Conservation (phyloP, 345 rosid species). For the Gossypium bickii region DNA sequence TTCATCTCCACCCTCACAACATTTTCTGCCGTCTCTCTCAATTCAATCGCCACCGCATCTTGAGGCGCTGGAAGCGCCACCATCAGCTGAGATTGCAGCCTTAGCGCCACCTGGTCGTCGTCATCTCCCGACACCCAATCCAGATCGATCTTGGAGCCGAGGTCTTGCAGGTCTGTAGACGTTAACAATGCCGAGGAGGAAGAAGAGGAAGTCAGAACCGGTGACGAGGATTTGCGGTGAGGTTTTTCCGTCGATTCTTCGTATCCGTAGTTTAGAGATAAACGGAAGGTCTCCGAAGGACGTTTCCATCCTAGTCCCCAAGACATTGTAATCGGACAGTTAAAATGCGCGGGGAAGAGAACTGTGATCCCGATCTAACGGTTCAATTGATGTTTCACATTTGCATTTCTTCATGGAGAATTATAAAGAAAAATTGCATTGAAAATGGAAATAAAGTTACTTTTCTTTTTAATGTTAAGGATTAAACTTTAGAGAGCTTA, state of each 20-base stretch:
- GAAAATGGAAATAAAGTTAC: neutral
- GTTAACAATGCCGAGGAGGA: conserved; percentile 31
- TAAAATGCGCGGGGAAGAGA: neutral
- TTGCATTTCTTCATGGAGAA: neutral
- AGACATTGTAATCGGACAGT: conserved; percentile 50
- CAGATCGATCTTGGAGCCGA: conserved; percentile 63
- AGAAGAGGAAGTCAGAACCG: conserved; percentile 39
- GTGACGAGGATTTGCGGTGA: conserved; percentile 36
- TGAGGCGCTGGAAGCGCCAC: conserved; percentile 86
- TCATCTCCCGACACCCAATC: conserved; percentile 91
- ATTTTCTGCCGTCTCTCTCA: conserved; percentile 33
- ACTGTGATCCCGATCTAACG: conserved; percentile 30
- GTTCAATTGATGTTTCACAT: conserved; percentile 4
- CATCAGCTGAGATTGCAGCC: conserved; percentile 88
- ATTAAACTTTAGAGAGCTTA: neutral
- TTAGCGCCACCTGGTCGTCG: conserved; percentile 85
- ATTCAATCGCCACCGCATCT: conserved; percentile 62
- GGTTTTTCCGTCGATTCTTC: conserved; percentile 59
- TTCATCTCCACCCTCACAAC: conserved; percentile 59
- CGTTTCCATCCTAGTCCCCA: conserved; percentile 99
- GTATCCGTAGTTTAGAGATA: conserved; percentile 65
- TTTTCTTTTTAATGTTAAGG: neutral
- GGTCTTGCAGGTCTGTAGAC: conserved; percentile 51
- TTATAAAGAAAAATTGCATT: neutral
- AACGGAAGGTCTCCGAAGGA: conserved; percentile 71